Evolutionary conservation across 495 filamentous ascomycete species (phyloP), one percentile per base, ranked within the genome.

Genomic region (Daldinia grandis): DNA sequence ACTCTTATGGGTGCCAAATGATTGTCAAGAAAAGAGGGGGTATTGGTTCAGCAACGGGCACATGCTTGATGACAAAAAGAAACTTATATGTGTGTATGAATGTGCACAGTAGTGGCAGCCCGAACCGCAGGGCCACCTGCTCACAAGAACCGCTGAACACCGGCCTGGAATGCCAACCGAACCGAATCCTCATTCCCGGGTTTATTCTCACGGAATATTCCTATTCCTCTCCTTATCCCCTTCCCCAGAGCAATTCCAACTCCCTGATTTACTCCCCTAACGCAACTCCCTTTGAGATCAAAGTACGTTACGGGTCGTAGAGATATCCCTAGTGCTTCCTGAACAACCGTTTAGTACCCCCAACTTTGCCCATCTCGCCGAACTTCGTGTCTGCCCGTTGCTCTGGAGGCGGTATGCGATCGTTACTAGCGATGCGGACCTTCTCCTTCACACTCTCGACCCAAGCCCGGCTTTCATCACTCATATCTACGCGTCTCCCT

Each of bases 401-500:
- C 40, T 69, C 67, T 35, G 69, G 64, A 33, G 62, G 53, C 33
- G 71, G 17, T 8, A 73, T 60, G 21, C 78, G 78, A 60, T 84
- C 83, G 30, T 81, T 81, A 56, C 84, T 87, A 38, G 85, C 88
- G 25, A 84, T 79, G 27, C 84, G 77, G 5, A 90, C 88, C 68
- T 90, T 88, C 51, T 90, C 88, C 76, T 92, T 86, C 79, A 93
- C 88, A 30, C 86, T 89, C 76, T 93, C 88, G 3, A 93, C 88
- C 91, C 91, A 93, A 42, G 86, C 84, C 54, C 85, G 80, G 68
- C 88, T 88, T 77, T 91, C 87, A 60, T 86, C 85, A 54, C 82
- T 86, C 68, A 93, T 87, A 51, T 85, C 84, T 7, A 83, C 75
- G 40, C 83, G 85, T 78, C 86, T 90, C 35, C 77, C 72, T 15